phyloP scores from a whole-genome alignment of 2,329 filamentous ascomycete genomes.

The Ophiosphaerella korrae region DNA sequence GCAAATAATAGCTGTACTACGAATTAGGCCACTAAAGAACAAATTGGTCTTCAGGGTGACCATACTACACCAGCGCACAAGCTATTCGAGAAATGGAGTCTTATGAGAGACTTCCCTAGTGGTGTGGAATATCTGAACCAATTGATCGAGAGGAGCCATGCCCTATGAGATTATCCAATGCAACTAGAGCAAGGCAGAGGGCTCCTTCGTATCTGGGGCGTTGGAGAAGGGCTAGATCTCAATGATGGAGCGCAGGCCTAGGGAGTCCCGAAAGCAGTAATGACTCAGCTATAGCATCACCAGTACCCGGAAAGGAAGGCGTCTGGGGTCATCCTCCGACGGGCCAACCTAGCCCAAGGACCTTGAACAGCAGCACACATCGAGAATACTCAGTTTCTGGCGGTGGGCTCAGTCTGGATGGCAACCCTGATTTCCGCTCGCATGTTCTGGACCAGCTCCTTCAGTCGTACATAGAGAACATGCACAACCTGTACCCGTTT shows the following conservation, averaged over 20 bases:
- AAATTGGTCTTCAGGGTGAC: slow-evolving; percentile 70
- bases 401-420: slow-evolving; percentile 59
- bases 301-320: too few relatives aligned
- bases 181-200: slow-evolving; percentile 75
- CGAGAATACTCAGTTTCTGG: slow-evolving; percentile 44
- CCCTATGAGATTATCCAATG: slow-evolving; percentile 69
- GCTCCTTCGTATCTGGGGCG: slow-evolving; percentile 74
- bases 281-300: too few relatives aligned
- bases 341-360: slow-evolving; percentile 43
- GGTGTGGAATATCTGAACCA: slow-evolving; percentile 54
- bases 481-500: slow-evolving; percentile 69
- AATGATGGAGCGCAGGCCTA: slow-evolving; percentile 53
- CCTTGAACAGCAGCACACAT: slow-evolving; percentile 22
- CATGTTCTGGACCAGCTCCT: slow-evolving; percentile 58
- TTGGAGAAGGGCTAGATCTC: slow-evolving; percentile 73
- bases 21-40: slow-evolving; percentile 26
- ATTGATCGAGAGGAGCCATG: slow-evolving; percentile 72
- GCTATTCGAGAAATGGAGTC: slow-evolving; percentile 70
- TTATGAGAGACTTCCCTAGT: slow-evolving; percentile 61
- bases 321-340: too few relatives aligned
- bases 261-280: slow-evolving; percentile 42
- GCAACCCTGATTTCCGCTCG: slow-evolving; percentile 59
- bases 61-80: slow-evolving; percentile 91
- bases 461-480: slow-evolving; percentile 62
- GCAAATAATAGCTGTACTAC: slow-evolving; percentile 26